A percentile compares a stretch with the other conserved stretches of the same genome.
Conservation (phyloP, 768 basidiomycete species). For the Cystofilobasidium bisporidii region DNA sequence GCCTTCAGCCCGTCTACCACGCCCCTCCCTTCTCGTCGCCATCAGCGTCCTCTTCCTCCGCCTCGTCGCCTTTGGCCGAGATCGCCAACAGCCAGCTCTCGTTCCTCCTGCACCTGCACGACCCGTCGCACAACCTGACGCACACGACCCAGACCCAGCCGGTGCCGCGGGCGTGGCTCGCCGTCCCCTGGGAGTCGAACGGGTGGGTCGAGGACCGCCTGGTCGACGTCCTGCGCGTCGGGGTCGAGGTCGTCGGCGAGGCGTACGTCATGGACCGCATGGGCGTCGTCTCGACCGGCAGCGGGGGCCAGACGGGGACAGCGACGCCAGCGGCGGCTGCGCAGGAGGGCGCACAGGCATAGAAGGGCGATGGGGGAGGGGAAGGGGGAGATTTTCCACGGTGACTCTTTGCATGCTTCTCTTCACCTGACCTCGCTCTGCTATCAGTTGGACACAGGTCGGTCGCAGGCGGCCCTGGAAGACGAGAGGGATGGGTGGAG, state of each 20-base stretch:
- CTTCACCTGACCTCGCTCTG: no score
- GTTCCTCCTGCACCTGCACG: conserved; percentile 61
- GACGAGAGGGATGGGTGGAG: no score
- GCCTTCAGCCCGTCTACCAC: conserved; percentile 75
- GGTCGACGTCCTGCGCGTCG: conserved; percentile 72
- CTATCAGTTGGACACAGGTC: no score
- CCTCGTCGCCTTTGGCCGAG: conserved; percentile 30
- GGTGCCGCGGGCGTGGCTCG: conserved; percentile 75
- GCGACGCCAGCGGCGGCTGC: not conserved
- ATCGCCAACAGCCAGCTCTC: conserved; percentile 48
- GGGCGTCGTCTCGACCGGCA: conserved; percentile 41
- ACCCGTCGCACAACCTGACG: conserved; percentile 67
- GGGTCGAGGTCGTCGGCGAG: conserved; percentile 83
- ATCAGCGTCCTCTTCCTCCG: not conserved
- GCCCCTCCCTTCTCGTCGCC: conserved; percentile 43
- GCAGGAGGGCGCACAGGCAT: not conserved
- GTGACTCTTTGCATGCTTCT: no score
- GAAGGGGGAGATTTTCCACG: no score
- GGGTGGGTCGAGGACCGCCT: conserved; percentile 86
- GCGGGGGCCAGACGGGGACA: not conserved
- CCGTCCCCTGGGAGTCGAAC: conserved; percentile 73
- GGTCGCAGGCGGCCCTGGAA: no score
- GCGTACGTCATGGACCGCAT: conserved; percentile 78
- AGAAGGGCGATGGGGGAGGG: conserved; percentile 7
- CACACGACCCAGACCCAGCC: conserved; percentile 74